Conservation (phyloP, 768 basidiomycete genomes). For the Galerina sulciceps region DNA sequence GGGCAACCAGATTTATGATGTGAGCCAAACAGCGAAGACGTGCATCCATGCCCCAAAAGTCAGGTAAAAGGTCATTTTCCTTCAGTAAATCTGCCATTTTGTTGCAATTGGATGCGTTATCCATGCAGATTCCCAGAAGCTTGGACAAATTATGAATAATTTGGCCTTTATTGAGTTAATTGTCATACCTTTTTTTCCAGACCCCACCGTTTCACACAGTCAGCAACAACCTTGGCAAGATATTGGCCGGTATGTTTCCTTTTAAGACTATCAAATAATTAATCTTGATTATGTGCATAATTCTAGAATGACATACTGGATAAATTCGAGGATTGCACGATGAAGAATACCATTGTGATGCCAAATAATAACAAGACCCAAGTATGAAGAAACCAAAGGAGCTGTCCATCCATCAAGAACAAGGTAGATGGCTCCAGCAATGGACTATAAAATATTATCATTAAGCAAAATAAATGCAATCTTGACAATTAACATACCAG, state of each 20-base stretch:
- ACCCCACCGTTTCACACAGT: constrained; percentile 30
- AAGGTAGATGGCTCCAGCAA: constrained; percentile 26
- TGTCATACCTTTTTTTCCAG: constrained; percentile 30
- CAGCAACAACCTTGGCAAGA: constrained; percentile 25
- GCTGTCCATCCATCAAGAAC: constrained; percentile 40
- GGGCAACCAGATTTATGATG: constrained; percentile 35
- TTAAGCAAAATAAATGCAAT: not conserved
- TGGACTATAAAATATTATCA: constrained; percentile 9
- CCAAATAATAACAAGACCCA: constrained; percentile 36
- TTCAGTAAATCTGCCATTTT: constrained; percentile 24
- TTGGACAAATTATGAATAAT: constrained; percentile 10
- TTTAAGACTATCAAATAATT: constrained; percentile 24
- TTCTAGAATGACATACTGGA: constrained; percentile 21
- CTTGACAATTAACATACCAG: constrained; percentile 13
- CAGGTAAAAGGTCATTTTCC: constrained; percentile 16
- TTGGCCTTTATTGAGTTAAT: too few relatives aligned
- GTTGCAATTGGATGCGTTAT: constrained; percentile 36
- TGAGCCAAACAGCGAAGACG: constrained; percentile 32
- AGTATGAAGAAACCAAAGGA: constrained; percentile 29
- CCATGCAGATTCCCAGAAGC: constrained; percentile 33
- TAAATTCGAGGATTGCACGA: constrained; percentile 35
- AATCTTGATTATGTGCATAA: not conserved
- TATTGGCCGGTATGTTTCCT: constrained; percentile 32
- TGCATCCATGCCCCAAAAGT: constrained; percentile 22
- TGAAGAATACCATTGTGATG: constrained; percentile 29